Evolutionary conservation across 2,329 filamentous ascomycete species (phyloP).

Genomic region (Thelonectria rubi): DNA sequence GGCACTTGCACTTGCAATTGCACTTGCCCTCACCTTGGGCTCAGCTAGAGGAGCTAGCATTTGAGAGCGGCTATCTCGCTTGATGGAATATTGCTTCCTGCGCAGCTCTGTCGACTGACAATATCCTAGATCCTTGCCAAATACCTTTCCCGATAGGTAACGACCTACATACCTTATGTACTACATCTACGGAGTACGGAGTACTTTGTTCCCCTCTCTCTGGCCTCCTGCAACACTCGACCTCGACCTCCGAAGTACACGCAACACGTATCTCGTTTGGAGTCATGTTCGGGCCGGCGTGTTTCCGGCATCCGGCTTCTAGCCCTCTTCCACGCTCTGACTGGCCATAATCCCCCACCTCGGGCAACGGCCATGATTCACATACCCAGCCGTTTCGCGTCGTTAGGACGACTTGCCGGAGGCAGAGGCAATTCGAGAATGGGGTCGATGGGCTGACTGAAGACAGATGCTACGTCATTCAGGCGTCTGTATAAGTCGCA

Average conservation of each 20-base stretch:
- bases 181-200: no score
- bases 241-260: no score
- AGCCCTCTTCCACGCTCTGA: background rate
- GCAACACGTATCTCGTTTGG: background rate
- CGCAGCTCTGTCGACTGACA: background rate
- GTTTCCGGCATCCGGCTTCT: conserved; percentile 3
- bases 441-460: conserved; percentile 5
- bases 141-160: background rate
- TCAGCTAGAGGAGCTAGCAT: background rate
- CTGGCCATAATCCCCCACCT: conserved; percentile 1
- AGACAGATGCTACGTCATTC: background rate
- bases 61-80: background rate
- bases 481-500: background rate
- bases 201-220: background rate
- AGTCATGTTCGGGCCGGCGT: background rate
- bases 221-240: background rate
- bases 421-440: background rate
- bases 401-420: no score
- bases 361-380: conserved; percentile 4
- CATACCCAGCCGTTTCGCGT: background rate
- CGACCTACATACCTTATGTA: background rate
- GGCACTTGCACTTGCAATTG: background rate
- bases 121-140: background rate
- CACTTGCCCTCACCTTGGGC: background rate
- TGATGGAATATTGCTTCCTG: background rate